Evolutionary conservation across 768 basidiomycete species (phyloP).

Genomic region (Kwoniella newhampshirensis): DNA sequence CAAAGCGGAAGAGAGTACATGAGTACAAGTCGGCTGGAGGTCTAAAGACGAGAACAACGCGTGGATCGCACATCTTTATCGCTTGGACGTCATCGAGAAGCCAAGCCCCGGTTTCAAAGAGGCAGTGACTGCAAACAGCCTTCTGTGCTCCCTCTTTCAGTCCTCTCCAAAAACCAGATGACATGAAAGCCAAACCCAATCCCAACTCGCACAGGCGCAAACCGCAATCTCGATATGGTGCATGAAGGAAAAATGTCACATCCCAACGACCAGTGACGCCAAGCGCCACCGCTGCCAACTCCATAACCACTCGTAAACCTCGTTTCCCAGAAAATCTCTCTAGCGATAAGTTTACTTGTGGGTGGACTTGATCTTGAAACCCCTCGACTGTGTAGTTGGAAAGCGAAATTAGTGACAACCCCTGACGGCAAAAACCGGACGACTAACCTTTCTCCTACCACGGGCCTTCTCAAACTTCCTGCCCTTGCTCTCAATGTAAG

Average conservation of each 20-base stretch:
- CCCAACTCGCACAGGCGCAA: not conserved
- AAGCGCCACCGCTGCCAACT: not conserved
- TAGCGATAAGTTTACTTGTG: slow-evolving; percentile 44
- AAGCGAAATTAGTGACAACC: not conserved
- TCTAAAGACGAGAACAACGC: too few species aligned
- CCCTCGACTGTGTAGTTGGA: slow-evolving; percentile 34
- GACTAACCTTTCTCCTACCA: slow-evolving; percentile 80
- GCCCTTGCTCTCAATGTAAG: slow-evolving; percentile 90
- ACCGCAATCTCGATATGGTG: slow-evolving; percentile 18
- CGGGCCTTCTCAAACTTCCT: slow-evolving; percentile 98
- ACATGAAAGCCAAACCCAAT: too few species aligned
- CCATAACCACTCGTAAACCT: slow-evolving; percentile 10
- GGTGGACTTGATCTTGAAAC: slow-evolving; percentile 54
- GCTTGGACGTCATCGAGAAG: too few species aligned
- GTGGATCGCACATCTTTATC: too few species aligned
- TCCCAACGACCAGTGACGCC: slow-evolving; percentile 15
- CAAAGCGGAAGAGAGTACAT: too few species aligned
- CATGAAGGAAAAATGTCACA: slow-evolving; percentile 26
- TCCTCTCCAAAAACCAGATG: too few species aligned
- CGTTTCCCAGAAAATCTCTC: not conserved
- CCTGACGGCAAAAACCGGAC: not conserved
- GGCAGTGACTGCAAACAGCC: too few species aligned
- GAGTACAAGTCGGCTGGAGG: too few species aligned
- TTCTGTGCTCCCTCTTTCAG: too few species aligned
- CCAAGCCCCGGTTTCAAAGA: too few species aligned